Evolutionary conservation across 108 stramenopile species (phyloP), one percentile per base, ranked within the genome.

Genomic region (Schizochytrium sp.): DNA sequence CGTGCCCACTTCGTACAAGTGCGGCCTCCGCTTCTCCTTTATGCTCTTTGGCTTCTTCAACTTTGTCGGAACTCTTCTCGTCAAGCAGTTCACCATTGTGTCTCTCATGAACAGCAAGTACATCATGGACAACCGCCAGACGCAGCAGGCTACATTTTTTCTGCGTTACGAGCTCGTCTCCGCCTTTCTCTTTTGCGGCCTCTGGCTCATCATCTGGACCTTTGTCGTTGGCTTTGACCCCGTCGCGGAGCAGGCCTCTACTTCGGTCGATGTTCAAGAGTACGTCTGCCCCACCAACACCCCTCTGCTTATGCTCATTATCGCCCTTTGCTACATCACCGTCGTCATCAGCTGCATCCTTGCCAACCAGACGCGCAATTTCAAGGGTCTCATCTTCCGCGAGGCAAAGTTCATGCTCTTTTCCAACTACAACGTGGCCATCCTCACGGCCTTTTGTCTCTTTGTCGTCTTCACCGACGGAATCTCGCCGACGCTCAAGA

Each of bases 361-460:
- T 6, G 76, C 76, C 76, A 47, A 83, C 4, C 76, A 83, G 76
- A 83, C 76, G 48, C 45, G 51, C 45, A 6, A 28, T 5, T 83
- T 28, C 51, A 53, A 47, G 48, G 76, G 76, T 16, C 48, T 83
- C 28, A 83, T 83, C 4, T 83, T 83, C 51, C 48, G 76, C 4
- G 76, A 83, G 76, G 76, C 76, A 83, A 83, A 34, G 76, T 83
- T 83, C 28, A 83, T 83, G 76, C 51, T 83, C 28, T 83, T 83
- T 34, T 53, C 48, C 18, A 83, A 83, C 76, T 83, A 83, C 51
- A 83, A 83, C 76, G 76, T 53, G 8, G 76, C 76, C 76, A 83
- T 83, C 25, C 51, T 83, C 51, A 53, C 51, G n/a, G 51, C 76
- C n/a, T 83, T 83, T 53, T 47, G 48, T 12, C 45, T 83, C 28